phyloP scores from a whole-genome alignment of 768 basidiomycete genomes.

The Leccinum subtestaceum region DNA sequence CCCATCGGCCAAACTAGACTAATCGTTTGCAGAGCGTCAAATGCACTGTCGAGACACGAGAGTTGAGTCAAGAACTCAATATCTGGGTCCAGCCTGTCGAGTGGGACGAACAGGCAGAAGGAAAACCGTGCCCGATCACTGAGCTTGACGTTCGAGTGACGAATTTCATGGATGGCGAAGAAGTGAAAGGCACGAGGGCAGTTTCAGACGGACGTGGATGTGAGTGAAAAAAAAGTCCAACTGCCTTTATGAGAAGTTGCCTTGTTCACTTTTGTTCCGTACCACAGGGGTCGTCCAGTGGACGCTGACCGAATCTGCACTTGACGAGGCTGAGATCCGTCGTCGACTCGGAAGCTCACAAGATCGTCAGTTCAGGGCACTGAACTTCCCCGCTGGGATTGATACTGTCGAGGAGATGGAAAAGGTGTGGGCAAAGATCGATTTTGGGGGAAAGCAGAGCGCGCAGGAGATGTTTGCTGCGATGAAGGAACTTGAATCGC shows the following conservation, averaged over 20 bases:
- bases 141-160: slow-evolving; percentile 53
- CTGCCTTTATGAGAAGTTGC: not conserved
- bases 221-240: slow-evolving; percentile 4
- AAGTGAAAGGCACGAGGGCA: slow-evolving; percentile 39
- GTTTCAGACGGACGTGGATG: slow-evolving; percentile 20
- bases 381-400: slow-evolving; percentile 50
- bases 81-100: slow-evolving; percentile 67
- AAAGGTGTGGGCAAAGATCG: slow-evolving; percentile 30
- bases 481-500: not conserved
- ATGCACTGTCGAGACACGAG: slow-evolving; percentile 59
- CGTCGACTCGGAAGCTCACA: slow-evolving; percentile 32
- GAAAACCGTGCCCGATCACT: slow-evolving; percentile 43
- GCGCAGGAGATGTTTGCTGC: slow-evolving; percentile 3
- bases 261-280: not conserved
- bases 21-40: slow-evolving; percentile 44
- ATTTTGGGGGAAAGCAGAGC: slow-evolving; percentile 24
- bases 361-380: slow-evolving; percentile 45
- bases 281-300: slow-evolving; percentile 62
- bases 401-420: slow-evolving; percentile 26
- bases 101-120: slow-evolving; percentile 38
- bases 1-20: not conserved
- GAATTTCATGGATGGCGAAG: slow-evolving; percentile 43
- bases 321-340: slow-evolving; percentile 36
- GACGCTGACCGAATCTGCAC: slow-evolving; percentile 43
- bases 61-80: slow-evolving; percentile 42